phyloP scores from a whole-genome alignment of 176 grass and related monocot genomes.

The Zizania latifolia region DNA sequence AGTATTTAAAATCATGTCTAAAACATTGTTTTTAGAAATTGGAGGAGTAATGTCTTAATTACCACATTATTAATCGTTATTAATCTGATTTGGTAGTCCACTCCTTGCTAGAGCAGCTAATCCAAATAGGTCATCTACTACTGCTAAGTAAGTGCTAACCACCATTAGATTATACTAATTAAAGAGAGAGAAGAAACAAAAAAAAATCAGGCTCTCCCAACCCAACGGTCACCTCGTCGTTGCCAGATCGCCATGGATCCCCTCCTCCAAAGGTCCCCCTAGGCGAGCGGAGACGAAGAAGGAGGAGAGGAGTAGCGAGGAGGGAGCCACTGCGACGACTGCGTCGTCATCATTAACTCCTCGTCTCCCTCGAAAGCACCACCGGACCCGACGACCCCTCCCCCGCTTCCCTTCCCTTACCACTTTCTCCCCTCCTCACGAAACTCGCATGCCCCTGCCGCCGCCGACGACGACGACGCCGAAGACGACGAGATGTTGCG shows the following conservation, averaged over 20 bases:
- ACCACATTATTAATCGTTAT: no score
- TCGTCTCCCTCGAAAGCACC: slow-evolving; percentile 28
- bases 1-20: no score
- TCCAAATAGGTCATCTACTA: not conserved
- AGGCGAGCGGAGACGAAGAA: not conserved
- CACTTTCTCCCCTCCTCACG: not conserved
- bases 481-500: slow-evolving; percentile 39
- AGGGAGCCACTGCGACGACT: not conserved
- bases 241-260: not conserved
- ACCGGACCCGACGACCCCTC: slow-evolving; percentile 26
- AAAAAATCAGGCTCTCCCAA: not conserved
- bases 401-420: not conserved
- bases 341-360: slow-evolving; percentile 37
- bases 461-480: not conserved
- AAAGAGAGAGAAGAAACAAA: not conserved
- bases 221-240: slow-evolving; percentile 31
- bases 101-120: no score
- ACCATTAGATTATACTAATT: not conserved
- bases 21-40: no score
- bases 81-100: no score
- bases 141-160: not conserved
- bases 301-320: not conserved
- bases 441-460: slow-evolving; percentile 15
- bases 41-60: no score
- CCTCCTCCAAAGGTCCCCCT: slow-evolving; percentile 6